phyloP scores from a whole-genome alignment of 352 stramenopile species.

The Phytopythium helicoides region DNA sequence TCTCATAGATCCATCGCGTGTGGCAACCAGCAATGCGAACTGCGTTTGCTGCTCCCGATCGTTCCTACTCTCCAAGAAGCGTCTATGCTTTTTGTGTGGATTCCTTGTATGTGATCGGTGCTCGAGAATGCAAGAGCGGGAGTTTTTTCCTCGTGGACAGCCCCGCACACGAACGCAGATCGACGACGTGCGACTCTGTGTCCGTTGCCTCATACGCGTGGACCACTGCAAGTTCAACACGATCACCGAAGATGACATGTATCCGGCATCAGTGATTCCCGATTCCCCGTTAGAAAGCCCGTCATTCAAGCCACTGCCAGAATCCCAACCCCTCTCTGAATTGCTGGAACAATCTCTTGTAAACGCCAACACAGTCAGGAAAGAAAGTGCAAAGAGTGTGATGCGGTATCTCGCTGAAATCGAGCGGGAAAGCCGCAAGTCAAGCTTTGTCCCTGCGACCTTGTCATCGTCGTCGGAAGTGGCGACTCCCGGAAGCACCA shows the following conservation, averaged over 20 bases:
- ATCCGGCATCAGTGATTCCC: conserved; percentile 22
- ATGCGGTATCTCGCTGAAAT: conserved; percentile 45
- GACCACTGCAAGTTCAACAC: conserved; percentile 37
- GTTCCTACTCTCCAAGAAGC: conserved; percentile 30
- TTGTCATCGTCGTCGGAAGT: neutral
- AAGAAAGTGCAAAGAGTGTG: conserved; percentile 33
- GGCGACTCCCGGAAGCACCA: neutral
- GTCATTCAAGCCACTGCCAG: neutral
- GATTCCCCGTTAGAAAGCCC: conserved; percentile 6
- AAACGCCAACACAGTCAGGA: conserved; percentile 18
- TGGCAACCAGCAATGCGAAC: conserved; percentile 23
- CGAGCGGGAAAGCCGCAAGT: conserved; percentile 15
- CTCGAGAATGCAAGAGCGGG: conserved; percentile 33
- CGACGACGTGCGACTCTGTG: conserved; percentile 40
- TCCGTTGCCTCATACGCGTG: conserved; percentile 41
- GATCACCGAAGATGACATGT: conserved; percentile 35
- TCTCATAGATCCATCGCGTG: conserved; percentile 24
- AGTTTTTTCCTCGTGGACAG: conserved; percentile 30
- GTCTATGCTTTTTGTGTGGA: conserved; percentile 42
- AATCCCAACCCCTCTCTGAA: conserved; percentile 15
- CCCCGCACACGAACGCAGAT: conserved; percentile 15
- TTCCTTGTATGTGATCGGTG: conserved; percentile 55
- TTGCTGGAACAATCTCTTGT: conserved; percentile 32
- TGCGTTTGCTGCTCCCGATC: conserved; percentile 45
- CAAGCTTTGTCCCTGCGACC: conserved; percentile 3